Conservation (phyloP, 2,329 filamentous ascomycete genomes). For the Falciphora oryzae region DNA sequence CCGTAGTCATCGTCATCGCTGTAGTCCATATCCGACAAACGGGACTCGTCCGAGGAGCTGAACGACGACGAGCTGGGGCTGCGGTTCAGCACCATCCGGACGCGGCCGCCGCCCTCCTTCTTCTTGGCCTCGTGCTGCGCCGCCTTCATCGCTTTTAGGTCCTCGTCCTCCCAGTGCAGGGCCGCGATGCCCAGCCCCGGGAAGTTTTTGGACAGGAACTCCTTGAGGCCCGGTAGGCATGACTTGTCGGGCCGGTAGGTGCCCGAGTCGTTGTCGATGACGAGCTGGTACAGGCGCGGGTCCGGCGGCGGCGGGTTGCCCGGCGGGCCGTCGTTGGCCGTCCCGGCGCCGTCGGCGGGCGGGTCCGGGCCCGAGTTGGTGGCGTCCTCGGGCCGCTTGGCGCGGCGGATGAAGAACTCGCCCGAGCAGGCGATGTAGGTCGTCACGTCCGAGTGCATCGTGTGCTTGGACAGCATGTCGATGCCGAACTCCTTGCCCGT, state of each 20-base stretch:
- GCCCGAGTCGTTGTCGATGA: conserved; percentile 93
- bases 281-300: conserved; percentile 67
- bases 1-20: conserved; percentile 12
- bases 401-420: conserved; percentile 77
- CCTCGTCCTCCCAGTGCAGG: conserved; percentile 73
- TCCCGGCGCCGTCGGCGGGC: conserved; percentile 43
- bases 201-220: conserved; percentile 67
- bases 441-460: conserved; percentile 91
- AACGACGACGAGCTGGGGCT: conserved; percentile 43
- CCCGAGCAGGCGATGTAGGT: conserved; percentile 89
- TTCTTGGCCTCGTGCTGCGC: conserved; percentile 72
- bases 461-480: conserved; percentile 89
- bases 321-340: conserved; percentile 35
- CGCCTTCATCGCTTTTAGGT: conserved; percentile 68
- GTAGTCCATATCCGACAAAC: conserved; percentile 40
- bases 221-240: conserved; percentile 63
- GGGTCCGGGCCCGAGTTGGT: conserved; percentile 35
- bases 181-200: conserved; percentile 69
- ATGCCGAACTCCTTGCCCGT: conserved; percentile 95
- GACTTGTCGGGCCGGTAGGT: conserved; percentile 85
- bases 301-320: conserved; percentile 44
- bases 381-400: conserved; percentile 43
- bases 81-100: conserved; percentile 52
- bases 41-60: conserved; percentile 47
- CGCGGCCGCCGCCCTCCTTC: conserved; percentile 39